phyloP scores from a whole-genome alignment of 768 basidiomycete genomes.

The Megacollybia marginata region DNA sequence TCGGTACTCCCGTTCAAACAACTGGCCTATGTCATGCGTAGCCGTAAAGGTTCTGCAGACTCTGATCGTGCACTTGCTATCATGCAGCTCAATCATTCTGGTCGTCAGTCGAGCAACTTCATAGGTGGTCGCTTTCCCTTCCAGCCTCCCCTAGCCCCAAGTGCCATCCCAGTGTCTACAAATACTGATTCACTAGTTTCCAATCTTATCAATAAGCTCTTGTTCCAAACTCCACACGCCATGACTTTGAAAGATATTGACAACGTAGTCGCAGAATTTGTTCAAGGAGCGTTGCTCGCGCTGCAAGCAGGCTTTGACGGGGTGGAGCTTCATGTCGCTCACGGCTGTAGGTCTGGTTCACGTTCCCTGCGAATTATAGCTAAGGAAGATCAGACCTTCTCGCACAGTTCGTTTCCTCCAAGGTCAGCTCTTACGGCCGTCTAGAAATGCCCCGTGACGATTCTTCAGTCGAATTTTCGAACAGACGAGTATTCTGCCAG shows the following conservation, averaged over 20 bases:
- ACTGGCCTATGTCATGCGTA: conserved; percentile 47
- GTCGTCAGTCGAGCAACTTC: conserved; percentile 75
- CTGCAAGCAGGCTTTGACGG: conserved; percentile 75
- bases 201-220: conserved; percentile 30
- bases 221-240: conserved; percentile 57
- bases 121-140: conserved; percentile 62
- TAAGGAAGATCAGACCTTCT: conserved; percentile 51
- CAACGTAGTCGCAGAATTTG: conserved; percentile 52
- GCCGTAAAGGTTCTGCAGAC: conserved; percentile 3
- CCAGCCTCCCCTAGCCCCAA: conserved; percentile 62
- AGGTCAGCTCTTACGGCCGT: conserved; percentile 30
- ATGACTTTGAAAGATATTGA: conserved; percentile 60
- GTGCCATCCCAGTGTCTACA: conserved; percentile 44
- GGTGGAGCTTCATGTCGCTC: conserved; percentile 75
- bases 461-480: conserved; percentile 35
- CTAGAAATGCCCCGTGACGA: background rate
- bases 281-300: conserved; percentile 60
- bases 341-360: conserved; percentile 60
- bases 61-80: conserved; percentile 42
- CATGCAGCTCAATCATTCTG: conserved; percentile 78
- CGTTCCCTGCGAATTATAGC: background rate
- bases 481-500: conserved; percentile 51
- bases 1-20: conserved; percentile 41
- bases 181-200: conserved; percentile 17
- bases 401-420: conserved; percentile 69